Evolutionary conservation across 305 asterid species (phyloP).

Genomic region (Salvia sclarea): DNA sequence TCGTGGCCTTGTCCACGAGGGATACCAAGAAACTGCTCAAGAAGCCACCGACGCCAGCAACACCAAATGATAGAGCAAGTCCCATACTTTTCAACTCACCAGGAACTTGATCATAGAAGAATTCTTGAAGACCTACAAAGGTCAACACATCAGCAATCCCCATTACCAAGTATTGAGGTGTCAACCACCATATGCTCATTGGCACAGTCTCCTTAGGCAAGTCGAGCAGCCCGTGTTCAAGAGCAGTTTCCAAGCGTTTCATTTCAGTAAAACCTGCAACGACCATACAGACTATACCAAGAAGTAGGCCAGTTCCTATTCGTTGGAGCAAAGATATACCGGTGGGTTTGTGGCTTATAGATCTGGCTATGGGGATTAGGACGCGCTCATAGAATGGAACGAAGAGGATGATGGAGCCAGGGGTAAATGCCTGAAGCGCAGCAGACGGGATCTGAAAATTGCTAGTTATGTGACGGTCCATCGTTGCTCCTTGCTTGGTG

Average conservation of each 20-base stretch:
- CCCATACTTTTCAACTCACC: conserved; percentile 49
- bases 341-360: conserved; percentile 34
- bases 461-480: conserved; percentile 41
- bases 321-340: conserved; percentile 61
- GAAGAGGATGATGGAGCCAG: conserved; percentile 28
- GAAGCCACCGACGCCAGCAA: conserved; percentile 42
- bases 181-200: conserved; percentile 51
- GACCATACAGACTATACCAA: conserved; percentile 38
- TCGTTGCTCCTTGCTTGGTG: conserved; percentile 53
- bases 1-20: not conserved
- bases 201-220: conserved; percentile 37
- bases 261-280: conserved; percentile 46
- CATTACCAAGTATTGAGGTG: conserved; percentile 48
- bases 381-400: conserved; percentile 40
- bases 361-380: conserved; percentile 44
- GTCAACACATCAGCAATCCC: conserved; percentile 47
- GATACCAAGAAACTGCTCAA: conserved; percentile 41
- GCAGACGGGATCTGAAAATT: conserved; percentile 41
- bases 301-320: conserved; percentile 46
- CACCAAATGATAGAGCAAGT: conserved; percentile 36
- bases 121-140: conserved; percentile 51
- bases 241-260: conserved; percentile 45
- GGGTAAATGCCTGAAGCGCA: conserved; percentile 31
- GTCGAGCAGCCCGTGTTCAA: conserved; percentile 35
- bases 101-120: conserved; percentile 56